A percentile compares a stretch with the other conserved stretches of the same genome.
Conservation (phyloP, 1,284 basidiomycete species). For the Sparassis latifolia region DNA sequence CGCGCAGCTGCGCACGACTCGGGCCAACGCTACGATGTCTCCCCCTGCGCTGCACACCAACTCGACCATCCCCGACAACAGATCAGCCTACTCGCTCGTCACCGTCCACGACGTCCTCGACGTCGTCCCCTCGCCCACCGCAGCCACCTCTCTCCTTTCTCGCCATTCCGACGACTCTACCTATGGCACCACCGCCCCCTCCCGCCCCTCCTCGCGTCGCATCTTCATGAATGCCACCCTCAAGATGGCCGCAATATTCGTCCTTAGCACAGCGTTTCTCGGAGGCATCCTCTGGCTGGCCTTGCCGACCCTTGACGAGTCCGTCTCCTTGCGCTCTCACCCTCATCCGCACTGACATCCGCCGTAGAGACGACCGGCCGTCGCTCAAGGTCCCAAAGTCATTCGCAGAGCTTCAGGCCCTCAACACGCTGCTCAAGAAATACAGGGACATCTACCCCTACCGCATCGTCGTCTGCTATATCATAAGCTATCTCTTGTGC, state of each 20-base stretch:
- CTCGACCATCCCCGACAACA: slow-evolving; percentile 28
- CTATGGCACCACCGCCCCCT: slow-evolving; percentile 49
- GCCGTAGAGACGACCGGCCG: slow-evolving; percentile 61
- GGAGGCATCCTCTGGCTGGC: slow-evolving; percentile 75
- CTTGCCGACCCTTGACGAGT: slow-evolving; percentile 75
- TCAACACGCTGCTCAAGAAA: slow-evolving; percentile 82
- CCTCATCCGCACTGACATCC: slow-evolving; percentile 1
- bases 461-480: slow-evolving; percentile 78
- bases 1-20: no score
- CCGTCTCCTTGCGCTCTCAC: slow-evolving; percentile 25
- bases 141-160: slow-evolving; percentile 28
- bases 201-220: slow-evolving; percentile 33
- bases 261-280: slow-evolving; percentile 61
- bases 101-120: slow-evolving; percentile 38
- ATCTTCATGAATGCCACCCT: slow-evolving; percentile 74
- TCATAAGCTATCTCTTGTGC: slow-evolving; percentile 88
- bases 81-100: slow-evolving; percentile 59
- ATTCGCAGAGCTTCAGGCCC: slow-evolving; percentile 74
- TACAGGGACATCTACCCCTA: slow-evolving; percentile 81
- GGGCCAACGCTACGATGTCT: neutral
- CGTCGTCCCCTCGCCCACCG: slow-evolving; percentile 10
- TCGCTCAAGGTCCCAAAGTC: slow-evolving; percentile 76
- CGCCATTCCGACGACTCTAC: slow-evolving; percentile 25
- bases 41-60: neutral
- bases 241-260: slow-evolving; percentile 77